Evolutionary conservation across 805 yeast genomes (phyloP).

Genomic region (Candida taoyuanica): DNA sequence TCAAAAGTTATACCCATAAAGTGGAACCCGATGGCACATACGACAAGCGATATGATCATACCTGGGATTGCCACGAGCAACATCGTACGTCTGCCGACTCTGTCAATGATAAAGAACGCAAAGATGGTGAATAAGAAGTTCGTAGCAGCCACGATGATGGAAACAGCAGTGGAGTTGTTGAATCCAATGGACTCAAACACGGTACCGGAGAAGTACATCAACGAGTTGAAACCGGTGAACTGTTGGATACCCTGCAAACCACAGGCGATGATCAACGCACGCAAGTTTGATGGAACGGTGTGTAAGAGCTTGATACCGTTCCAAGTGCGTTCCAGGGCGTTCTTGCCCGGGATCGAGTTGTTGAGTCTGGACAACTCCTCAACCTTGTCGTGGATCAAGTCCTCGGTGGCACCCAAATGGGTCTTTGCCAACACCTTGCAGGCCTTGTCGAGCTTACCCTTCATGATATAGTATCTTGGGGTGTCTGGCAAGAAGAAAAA

Average conservation of each 20-base stretch:
- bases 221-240: slow-evolving; percentile 82
- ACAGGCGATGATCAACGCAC: slow-evolving; percentile 88
- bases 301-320: slow-evolving; percentile 63
- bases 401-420: slow-evolving; percentile 59
- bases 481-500: slow-evolving; percentile 92
- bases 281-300: slow-evolving; percentile 67
- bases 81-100: slow-evolving; percentile 82
- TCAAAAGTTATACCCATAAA: slow-evolving; percentile 61
- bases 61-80: slow-evolving; percentile 78
- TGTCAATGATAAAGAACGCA: slow-evolving; percentile 84
- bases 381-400: slow-evolving; percentile 60
- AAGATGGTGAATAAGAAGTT: slow-evolving; percentile 83
- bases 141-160: slow-evolving; percentile 89
- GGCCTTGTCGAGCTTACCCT: slow-evolving; percentile 63
- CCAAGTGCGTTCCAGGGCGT: slow-evolving; percentile 46
- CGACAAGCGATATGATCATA: slow-evolving; percentile 69
- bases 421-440: slow-evolving; percentile 57
- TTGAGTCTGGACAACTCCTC: slow-evolving; percentile 54
- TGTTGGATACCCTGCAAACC: slow-evolving; percentile 96
- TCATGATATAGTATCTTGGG: slow-evolving; percentile 82
- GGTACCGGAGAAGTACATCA: slow-evolving; percentile 76
- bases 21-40: slow-evolving; percentile 91
- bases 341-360: slow-evolving; percentile 42
- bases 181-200: slow-evolving; percentile 91
- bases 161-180: slow-evolving; percentile 86